phyloP scores from a whole-genome alignment of 805 yeast genomes.

The Barnettozyma wickerhamii region DNA sequence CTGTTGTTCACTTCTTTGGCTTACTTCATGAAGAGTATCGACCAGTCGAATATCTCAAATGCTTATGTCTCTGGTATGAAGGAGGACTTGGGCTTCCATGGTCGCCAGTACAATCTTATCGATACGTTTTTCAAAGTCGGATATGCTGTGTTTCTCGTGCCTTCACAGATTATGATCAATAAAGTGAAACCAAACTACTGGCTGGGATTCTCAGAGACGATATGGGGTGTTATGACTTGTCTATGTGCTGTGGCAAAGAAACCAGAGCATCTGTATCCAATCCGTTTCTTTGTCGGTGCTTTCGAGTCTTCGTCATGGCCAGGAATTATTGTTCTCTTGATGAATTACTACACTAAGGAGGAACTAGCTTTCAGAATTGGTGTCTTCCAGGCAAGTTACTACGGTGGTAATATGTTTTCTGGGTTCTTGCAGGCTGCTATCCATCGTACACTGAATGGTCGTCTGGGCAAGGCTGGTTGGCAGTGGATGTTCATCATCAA shows the following conservation, averaged over 20 bases:
- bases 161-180: slow-evolving; percentile 58
- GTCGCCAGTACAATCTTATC: slow-evolving; percentile 26
- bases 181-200: slow-evolving; percentile 46
- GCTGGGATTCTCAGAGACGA: slow-evolving; percentile 52
- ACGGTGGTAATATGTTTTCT: slow-evolving; percentile 17
- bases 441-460: slow-evolving; percentile 6
- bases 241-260: slow-evolving; percentile 39
- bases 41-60: slow-evolving; percentile 47
- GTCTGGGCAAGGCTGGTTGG: slow-evolving; percentile 11
- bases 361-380: slow-evolving; percentile 32
- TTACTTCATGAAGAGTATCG: slow-evolving; percentile 39
- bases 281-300: slow-evolving; percentile 63
- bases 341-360: slow-evolving; percentile 32
- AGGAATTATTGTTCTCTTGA: slow-evolving; percentile 33
- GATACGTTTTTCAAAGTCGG: slow-evolving; percentile 61
- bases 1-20: slow-evolving; percentile 9
- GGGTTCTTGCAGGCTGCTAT: slow-evolving; percentile 35
- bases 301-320: slow-evolving; percentile 62
- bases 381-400: slow-evolving; percentile 17
- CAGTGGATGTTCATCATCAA: slow-evolving; percentile 17
- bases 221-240: slow-evolving; percentile 68
- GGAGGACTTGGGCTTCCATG: slow-evolving; percentile 31
- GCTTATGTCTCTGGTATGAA: slow-evolving; percentile 51
- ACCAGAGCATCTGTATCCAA: slow-evolving; percentile 39
- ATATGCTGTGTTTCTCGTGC: slow-evolving; percentile 57